Evolutionary conservation across 2,329 filamentous ascomycete species (phyloP).

Genomic region (Herpotrichia juniperi): DNA sequence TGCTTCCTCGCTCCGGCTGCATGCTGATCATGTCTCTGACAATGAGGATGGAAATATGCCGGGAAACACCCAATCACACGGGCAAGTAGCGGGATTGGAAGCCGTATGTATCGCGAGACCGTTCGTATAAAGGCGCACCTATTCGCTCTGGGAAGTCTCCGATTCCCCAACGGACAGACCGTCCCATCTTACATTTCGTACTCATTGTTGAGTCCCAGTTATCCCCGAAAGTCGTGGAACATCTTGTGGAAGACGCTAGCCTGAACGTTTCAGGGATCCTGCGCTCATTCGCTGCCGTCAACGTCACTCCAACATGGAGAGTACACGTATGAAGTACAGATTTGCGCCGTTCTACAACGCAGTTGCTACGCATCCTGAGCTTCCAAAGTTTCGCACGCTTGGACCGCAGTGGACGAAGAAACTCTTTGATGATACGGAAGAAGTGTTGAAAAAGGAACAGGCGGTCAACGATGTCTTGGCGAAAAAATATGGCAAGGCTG

Average conservation of each 20-base stretch:
- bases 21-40: too few species aligned
- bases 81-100: too few species aligned
- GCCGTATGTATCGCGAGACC: too few species aligned
- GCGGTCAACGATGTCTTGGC: constrained; percentile 3
- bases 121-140: too few species aligned
- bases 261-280: background rate
- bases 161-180: background rate
- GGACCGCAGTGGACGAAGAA: constrained; percentile 11
- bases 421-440: constrained; percentile 12
- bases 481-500: background rate
- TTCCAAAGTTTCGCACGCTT: constrained; percentile 9
- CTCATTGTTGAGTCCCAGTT: too few species aligned
- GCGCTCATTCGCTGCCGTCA: background rate
- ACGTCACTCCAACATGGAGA: background rate
- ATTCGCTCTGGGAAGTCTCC: too few species aligned
- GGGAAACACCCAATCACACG: too few species aligned
- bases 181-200: background rate
- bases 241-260: too few species aligned
- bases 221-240: too few species aligned
- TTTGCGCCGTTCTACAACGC: constrained; percentile 9
- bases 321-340: background rate
- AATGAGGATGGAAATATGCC: too few species aligned
- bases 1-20: too few species aligned
- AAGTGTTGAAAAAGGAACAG: background rate
- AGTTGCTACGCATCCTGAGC: constrained; percentile 7